These are phyloP conservation scores for Sarocladiaceae sp. DNA, from an alignment of 2,329 filamentous ascomycete species.

Conservation along the genomic window DNA sequence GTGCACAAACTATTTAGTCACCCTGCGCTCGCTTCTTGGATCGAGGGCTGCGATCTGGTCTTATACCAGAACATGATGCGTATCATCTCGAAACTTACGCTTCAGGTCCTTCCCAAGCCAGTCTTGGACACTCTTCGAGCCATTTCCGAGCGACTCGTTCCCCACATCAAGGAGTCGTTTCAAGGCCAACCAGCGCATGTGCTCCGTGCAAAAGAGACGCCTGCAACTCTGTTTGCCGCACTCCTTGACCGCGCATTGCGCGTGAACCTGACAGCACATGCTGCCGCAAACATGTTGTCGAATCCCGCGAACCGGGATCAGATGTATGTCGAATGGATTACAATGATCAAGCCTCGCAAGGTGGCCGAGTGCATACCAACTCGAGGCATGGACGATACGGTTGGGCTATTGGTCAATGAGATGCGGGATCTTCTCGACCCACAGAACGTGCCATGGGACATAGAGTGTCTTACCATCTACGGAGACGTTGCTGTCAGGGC, in stretches of 20 bases:
- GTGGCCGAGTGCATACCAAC: conserved; percentile 60
- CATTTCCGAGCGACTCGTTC: conserved; percentile 76
- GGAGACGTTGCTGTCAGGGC: conserved; percentile 44
- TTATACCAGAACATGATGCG: conserved; percentile 97
- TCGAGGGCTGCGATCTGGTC: conserved; percentile 90
- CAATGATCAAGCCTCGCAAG: conserved; percentile 58
- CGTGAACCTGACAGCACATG: conserved; percentile 91
- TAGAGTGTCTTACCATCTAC: conserved; percentile 58
- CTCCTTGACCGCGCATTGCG: conserved; percentile 82
- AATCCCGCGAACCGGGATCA: conserved; percentile 85
- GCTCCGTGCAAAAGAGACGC: conserved; percentile 78
- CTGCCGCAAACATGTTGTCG: conserved; percentile 87
- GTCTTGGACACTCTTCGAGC: conserved; percentile 84
- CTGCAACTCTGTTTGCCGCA: conserved; percentile 82
- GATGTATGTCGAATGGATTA: conserved; percentile 93
- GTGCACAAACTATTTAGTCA: conserved; percentile 89
- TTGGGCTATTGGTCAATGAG: conserved; percentile 59
- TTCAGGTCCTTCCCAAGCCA: conserved; percentile 85
- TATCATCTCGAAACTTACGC: conserved; percentile 80
- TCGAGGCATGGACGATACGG: conserved; percentile 62
- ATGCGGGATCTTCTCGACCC: conserved; percentile 69
- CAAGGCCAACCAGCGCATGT: conserved; percentile 82
- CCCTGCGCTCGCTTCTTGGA: conserved; percentile 80
- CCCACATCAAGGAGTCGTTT: conserved; percentile 81
- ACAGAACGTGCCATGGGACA: conserved; percentile 55